Evolutionary conservation across 768 basidiomycete genomes (phyloP).

Genomic region (Auricularia auricula-judae): DNA sequence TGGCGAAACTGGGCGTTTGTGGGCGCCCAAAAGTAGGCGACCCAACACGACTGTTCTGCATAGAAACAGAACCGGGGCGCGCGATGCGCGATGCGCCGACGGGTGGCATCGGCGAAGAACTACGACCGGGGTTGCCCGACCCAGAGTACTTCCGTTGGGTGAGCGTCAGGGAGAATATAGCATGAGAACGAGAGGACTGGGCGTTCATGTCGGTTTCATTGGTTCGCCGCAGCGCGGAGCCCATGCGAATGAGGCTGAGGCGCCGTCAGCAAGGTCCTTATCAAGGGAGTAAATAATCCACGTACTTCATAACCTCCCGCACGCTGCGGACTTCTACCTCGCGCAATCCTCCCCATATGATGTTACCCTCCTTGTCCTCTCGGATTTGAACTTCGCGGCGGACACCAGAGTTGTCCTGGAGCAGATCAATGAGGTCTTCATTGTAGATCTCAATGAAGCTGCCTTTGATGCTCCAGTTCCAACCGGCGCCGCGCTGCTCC

Average conservation of each 20-base stretch:
- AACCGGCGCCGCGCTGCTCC: conserved; percentile 61
- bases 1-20: conserved; percentile 65
- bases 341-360: conserved; percentile 92
- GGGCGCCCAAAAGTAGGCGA: conserved; percentile 75
- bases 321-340: conserved; percentile 82
- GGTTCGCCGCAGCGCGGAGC: conserved; percentile 83
- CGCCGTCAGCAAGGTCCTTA: conserved; percentile 4
- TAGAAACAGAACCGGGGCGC: conserved; percentile 72
- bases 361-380: conserved; percentile 93
- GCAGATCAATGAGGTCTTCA: conserved; percentile 94
- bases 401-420: conserved; percentile 54
- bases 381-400: conserved; percentile 88
- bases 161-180: conserved; percentile 93
- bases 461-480: conserved; percentile 74
- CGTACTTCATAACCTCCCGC: conserved; percentile 86
- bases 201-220: conserved; percentile 99
- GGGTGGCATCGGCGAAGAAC: conserved; percentile 66
- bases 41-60: conserved; percentile 39
- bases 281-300: conserved; percentile 12
- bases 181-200: conserved; percentile 94
- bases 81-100: conserved; percentile 64
- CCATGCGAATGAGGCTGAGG: conserved; percentile 72
- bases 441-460: conserved; percentile 98
- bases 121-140: conserved; percentile 55
- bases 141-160: conserved; percentile 83